These are phyloP conservation scores for Dalbergia cultrata DNA, from an alignment of 306 rosid species.

Conservation along the genomic window DNA sequence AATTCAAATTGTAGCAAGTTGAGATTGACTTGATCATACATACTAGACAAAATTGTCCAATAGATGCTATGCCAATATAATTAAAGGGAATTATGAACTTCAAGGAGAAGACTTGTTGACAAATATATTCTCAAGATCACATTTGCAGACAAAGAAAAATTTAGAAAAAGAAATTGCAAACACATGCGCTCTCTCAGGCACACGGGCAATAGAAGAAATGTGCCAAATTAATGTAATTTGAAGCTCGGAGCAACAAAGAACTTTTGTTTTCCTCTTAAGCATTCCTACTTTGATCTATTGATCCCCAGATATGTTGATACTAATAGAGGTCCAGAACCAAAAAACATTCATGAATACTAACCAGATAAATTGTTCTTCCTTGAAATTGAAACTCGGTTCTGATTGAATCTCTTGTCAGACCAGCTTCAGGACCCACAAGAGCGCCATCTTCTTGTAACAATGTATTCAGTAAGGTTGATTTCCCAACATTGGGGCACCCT, in stretches of 20 bases:
- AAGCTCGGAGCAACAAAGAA: conserved; percentile 26
- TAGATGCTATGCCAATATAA: not conserved
- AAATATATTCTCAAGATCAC: not conserved
- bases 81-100: conserved; percentile 26
- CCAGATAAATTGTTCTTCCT: conserved; percentile 89
- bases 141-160: not conserved
- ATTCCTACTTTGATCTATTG: conserved; percentile 30
- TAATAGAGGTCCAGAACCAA: conserved; percentile 33
- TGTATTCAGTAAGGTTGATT: conserved; percentile 90
- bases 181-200: not conserved
- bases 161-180: not conserved
- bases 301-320: conserved; percentile 14
- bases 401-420: conserved; percentile 93
- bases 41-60: not conserved
- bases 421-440: conserved; percentile 97
- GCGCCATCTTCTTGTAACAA: conserved; percentile 93
- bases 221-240: conserved; percentile 24
- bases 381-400: conserved; percentile 91
- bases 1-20: conserved; percentile 10
- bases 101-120: not conserved
- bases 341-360: conserved; percentile 34
- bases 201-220: not conserved
- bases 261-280: conserved; percentile 40
- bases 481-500: conserved; percentile 97
- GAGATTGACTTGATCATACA: conserved; percentile 18